Evolutionary conservation across 257 asterid genomes (phyloP).

Genomic region (Plectranthus barbatus): DNA sequence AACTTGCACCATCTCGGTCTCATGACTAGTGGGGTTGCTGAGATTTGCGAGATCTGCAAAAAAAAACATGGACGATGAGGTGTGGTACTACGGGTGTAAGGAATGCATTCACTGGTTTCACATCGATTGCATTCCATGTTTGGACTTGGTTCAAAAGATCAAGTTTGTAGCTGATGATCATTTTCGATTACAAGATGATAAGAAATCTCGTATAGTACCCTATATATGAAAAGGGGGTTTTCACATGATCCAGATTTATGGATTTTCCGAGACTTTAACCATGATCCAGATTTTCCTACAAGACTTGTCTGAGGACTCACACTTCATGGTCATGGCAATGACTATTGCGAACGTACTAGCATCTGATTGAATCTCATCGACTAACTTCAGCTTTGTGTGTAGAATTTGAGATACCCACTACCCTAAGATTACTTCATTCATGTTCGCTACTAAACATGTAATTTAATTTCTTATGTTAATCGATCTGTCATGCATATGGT

Average conservation of each 20-base stretch:
- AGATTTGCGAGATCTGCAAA: neutral
- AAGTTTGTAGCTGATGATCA: neutral
- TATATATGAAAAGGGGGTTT: too few relatives aligned
- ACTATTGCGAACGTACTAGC: neutral
- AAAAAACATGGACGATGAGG: neutral
- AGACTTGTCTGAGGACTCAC: neutral
- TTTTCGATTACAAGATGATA: too few relatives aligned
- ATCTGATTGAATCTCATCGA: too few relatives aligned
- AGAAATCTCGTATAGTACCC: too few relatives aligned
- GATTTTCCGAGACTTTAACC: neutral
- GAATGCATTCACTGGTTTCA: neutral
- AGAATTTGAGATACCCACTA: too few relatives aligned
- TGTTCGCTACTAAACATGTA: too few relatives aligned
- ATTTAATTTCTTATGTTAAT: too few relatives aligned
- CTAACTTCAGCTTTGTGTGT: neutral
- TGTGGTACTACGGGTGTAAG: too few relatives aligned
- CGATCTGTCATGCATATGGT: too few relatives aligned
- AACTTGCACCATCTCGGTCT: neutral
- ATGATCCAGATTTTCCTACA: neutral
- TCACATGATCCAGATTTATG: too few relatives aligned
- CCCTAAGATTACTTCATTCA: too few relatives aligned
- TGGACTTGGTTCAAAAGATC: neutral
- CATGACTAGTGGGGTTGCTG: too few relatives aligned
- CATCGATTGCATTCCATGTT: neutral
- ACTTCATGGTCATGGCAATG: neutral